A percentile compares a stretch with the other conserved stretches of the same genome.
Evolutionary conservation across 2,329 filamentous ascomycete genomes (phyloP).

Genomic region (Penicillium concentricum): DNA sequence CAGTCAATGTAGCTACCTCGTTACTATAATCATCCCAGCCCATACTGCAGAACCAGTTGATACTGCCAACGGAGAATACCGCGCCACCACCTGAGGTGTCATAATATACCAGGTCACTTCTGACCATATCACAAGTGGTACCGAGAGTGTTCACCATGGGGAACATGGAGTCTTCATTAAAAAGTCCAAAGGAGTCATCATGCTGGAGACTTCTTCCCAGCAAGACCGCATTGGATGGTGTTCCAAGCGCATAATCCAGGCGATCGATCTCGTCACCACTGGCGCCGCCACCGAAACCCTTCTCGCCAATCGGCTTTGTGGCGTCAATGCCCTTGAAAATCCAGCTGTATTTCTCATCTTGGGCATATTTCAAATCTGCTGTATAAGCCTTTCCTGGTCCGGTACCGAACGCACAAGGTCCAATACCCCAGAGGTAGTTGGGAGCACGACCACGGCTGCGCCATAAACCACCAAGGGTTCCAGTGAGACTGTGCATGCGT

Average conservation of each 20-base stretch:
- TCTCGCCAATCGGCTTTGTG: slow-evolving; percentile 12
- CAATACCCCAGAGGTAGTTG: slow-evolving; percentile 34
- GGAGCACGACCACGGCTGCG: slow-evolving; percentile 30
- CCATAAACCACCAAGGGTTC: slow-evolving; percentile 36
- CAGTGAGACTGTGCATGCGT: slow-evolving; percentile 29
- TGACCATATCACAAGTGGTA: not conserved
- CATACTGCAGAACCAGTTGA: not conserved
- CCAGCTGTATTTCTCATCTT: not conserved
- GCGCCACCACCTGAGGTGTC: not conserved
- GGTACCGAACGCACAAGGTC: slow-evolving; percentile 32
- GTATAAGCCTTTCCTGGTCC: slow-evolving; percentile 29
- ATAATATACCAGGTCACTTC: not conserved
- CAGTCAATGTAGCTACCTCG: not conserved
- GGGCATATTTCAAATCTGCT: not conserved
- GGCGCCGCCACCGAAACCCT: slow-evolving; percentile 31
- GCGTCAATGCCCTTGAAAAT: slow-evolving; percentile 12
- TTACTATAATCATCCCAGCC: not conserved
- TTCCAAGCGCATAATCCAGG: slow-evolving; percentile 32
- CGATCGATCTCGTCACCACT: slow-evolving; percentile 40
- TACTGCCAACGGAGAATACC: not conserved
- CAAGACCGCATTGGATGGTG: slow-evolving; percentile 29
- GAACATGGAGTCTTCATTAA: not conserved
- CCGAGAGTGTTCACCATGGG: not conserved
- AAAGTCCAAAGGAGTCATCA: slow-evolving; percentile 1
- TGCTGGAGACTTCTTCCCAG: not conserved